Base-by-base conservation (phyloP, 768 basidiomycete genomes). In the Phylloporus arenicola region DNA sequence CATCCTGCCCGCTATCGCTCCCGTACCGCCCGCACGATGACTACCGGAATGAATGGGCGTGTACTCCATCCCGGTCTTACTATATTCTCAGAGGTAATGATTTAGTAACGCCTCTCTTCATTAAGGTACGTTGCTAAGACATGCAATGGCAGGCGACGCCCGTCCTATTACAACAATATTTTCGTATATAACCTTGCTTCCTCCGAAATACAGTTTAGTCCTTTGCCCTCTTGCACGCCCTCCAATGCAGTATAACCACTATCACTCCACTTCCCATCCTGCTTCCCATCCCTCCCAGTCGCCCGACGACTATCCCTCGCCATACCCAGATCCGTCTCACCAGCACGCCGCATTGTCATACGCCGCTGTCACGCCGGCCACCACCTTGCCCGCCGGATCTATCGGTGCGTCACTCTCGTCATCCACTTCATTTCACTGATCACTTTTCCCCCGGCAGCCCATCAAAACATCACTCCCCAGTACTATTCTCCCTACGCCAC, bases 121-220 rank as follows among this genome's bases (percentile, higher is more conserved):
- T 68, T 68, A 68, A 68, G 67, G 67, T 66, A 68, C 67, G 56
- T 62, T 66, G 62, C 66, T 62, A 70, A 60, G 65, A 65, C 66
- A 68, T 65, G 51, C 56, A 35, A 54, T 64, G 60, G 57, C 62
- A 69, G 66, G 59, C 66, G 63, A 69, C 64, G 56, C 63, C 67
- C 66, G 52, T 57, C 57, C 60, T 58, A 67, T 62, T 62, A 69
- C 60, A 62, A 56, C 57, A 54, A 51, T 48, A 52, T 57, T 68
- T 61, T 65, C 60, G 53, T 68, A 68, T 68, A 68, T 65, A 68
- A 69, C 53, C 55, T 45, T 52, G 43, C 52, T 51, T 47, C 47
- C 51, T 47, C 45, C 45, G 40, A 56, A 35, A 24, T 30, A 51
- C 45, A 52, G 38, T 43, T 34, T 56, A 46, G 31, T 47, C 52